phyloP scores from a whole-genome alignment of 352 stramenopile species.

The Pythium aristosporum region DNA sequence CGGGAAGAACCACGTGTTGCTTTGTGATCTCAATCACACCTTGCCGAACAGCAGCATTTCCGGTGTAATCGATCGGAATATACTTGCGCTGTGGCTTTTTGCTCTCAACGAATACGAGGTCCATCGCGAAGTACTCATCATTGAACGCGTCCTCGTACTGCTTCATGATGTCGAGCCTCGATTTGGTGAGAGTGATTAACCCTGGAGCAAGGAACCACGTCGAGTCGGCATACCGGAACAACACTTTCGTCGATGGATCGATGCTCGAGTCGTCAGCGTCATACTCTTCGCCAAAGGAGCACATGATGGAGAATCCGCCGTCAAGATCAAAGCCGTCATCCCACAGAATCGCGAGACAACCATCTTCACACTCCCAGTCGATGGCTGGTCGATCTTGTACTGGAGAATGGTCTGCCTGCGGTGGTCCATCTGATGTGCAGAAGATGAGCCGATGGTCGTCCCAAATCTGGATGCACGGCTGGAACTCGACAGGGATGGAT shows the following conservation, averaged over 20 bases:
- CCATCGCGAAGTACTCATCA: slow-evolving; percentile 76
- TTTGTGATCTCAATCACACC: slow-evolving; percentile 80
- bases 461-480: slow-evolving; percentile 84
- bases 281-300: slow-evolving; percentile 80
- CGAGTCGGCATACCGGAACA: slow-evolving; percentile 80
- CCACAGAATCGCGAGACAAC: slow-evolving; percentile 79
- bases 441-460: slow-evolving; percentile 76
- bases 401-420: background rate
- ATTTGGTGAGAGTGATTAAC: slow-evolving; percentile 71
- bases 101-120: slow-evolving; percentile 74
- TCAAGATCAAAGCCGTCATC: slow-evolving; percentile 74
- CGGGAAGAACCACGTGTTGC: slow-evolving; percentile 71
- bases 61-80: slow-evolving; percentile 63
- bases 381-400: slow-evolving; percentile 37
- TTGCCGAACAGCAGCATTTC: slow-evolving; percentile 64
- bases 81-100: slow-evolving; percentile 34
- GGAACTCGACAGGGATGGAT: slow-evolving; percentile 64
- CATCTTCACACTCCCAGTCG: slow-evolving; percentile 80
- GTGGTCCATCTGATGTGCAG: slow-evolving; percentile 37
- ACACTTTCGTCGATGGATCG: slow-evolving; percentile 64
- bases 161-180: slow-evolving; percentile 81
- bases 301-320: slow-evolving; percentile 81
- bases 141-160: slow-evolving; percentile 85
- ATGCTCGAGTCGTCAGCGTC: slow-evolving; percentile 44
- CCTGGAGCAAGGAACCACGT: slow-evolving; percentile 73